Base-by-base conservation (phyloP, 106 monocot genomes). In the Dioscorea alata region DNA sequence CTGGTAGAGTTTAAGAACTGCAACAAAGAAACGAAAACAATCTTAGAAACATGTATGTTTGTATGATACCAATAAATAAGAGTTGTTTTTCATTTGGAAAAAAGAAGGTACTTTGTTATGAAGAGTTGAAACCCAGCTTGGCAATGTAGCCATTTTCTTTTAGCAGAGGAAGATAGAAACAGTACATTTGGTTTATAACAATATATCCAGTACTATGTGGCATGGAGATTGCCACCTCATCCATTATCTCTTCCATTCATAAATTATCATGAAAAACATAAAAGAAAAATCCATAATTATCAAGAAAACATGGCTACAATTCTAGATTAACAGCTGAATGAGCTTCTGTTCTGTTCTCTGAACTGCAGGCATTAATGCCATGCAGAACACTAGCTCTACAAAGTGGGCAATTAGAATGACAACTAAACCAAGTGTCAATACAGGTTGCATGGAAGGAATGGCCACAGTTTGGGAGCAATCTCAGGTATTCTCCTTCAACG, bases 331-430 rank as follows among this genome's bases (percentile, higher is more conserved):
- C 10, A 42, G 10, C 42, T 42, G 42, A 42, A 8, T 42, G 42
- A 42, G 42, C 6, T 42, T 42, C 42, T 42, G 5, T 42, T 10
- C 42, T 42, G 42, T 42, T 42, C 42, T 6, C 42, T 42, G 42
- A 42, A 10, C 6, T 42, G 42, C 42, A 42, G 42, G 6, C 10
- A 42, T 42, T 72, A 33, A 72, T 22, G 17, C 63, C 54, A 42
- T 64, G 63, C 5, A 72, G 33, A 20, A 63, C 72, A 34, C 34
- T 53, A 6, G 32, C 53, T 64, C 72, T 51, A 22, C 72, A 72
- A 20, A 72, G 63, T 12, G 72, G 72, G 21, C 72, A 72, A 33
- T 48, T 72, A 4, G 72, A 63, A 63, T 64, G 72, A 2, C 24
- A 6, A 6, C 53, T 22, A 33, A 72, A 72, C 72, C 72, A 72